These are phyloP conservation scores for Saccharomyces uvarum DNA, from an alignment of 1,139 yeast species.

Conservation along the genomic window DNA sequence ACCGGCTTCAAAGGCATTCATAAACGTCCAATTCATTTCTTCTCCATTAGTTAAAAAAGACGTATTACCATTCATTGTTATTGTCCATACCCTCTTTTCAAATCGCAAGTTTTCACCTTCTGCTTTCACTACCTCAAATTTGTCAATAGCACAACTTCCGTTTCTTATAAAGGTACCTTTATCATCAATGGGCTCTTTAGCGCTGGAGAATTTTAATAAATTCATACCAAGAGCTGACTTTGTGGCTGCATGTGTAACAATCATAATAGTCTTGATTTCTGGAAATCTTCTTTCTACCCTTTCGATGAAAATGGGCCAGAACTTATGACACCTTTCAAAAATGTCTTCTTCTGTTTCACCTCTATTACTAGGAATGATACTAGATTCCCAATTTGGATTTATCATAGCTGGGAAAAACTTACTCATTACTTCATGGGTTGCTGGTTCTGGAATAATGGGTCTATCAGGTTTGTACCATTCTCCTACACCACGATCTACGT, in stretches of 20 bases:
- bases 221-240: slow-evolving; percentile 71
- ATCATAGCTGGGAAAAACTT: slow-evolving; percentile 45
- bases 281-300: slow-evolving; percentile 48
- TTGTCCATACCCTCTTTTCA: slow-evolving; percentile 39
- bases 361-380: slow-evolving; percentile 44
- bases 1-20: slow-evolving; percentile 59
- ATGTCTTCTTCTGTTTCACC: slow-evolving; percentile 65
- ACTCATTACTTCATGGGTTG: slow-evolving; percentile 40
- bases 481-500: slow-evolving; percentile 63
- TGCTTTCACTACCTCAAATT: slow-evolving; percentile 33
- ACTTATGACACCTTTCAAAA: slow-evolving; percentile 44
- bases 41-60: slow-evolving; percentile 66
- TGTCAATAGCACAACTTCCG: slow-evolving; percentile 50
- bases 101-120: slow-evolving; percentile 8
- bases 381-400: slow-evolving; percentile 39
- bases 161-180: slow-evolving; percentile 43
- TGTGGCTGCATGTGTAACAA: slow-evolving; percentile 77
- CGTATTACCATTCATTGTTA: slow-evolving; percentile 59
- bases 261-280: slow-evolving; percentile 44
- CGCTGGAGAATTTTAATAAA: slow-evolving; percentile 42
- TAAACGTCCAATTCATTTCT: slow-evolving; percentile 85
- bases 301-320: slow-evolving; percentile 46
- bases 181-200: slow-evolving; percentile 40
- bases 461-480: slow-evolving; percentile 57
- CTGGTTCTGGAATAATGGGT: slow-evolving; percentile 51